phyloP scores from a whole-genome alignment of 2,329 filamentous ascomycete genomes.

The Penicillium thymicola region DNA sequence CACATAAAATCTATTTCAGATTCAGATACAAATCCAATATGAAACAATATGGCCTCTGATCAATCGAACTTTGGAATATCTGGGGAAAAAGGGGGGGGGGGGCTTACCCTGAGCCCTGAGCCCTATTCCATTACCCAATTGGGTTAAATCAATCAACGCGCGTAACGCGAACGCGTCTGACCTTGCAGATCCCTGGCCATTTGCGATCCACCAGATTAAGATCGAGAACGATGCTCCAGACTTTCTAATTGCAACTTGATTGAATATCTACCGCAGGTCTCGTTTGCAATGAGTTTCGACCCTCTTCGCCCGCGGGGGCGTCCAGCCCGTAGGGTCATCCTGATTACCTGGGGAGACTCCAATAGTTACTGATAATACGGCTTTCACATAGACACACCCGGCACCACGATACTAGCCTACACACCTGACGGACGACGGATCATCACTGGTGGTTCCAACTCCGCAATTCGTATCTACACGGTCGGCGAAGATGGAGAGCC shows the following conservation, averaged over 20 bases:
- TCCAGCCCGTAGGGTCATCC: conserved; percentile 47
- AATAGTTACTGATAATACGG: conserved; percentile 7
- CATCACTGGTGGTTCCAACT: conserved; percentile 89
- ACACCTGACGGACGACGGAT: conserved; percentile 83
- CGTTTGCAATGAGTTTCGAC: conserved; percentile 35
- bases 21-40: neutral
- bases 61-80: neutral
- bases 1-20: neutral
- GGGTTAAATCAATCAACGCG: conserved; percentile 25
- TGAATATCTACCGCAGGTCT: neutral
- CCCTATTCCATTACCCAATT: conserved; percentile 24
- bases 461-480: conserved; percentile 87
- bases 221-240: conserved; percentile 12
- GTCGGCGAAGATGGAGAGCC: conserved; percentile 92
- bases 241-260: conserved; percentile 3
- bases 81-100: neutral
- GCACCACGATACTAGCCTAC: conserved; percentile 82
- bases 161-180: conserved; percentile 29
- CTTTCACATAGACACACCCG: conserved; percentile 64
- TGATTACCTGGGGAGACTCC: neutral
- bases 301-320: conserved; percentile 38
- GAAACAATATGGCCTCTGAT: neutral
- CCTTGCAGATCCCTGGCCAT: conserved; percentile 4
- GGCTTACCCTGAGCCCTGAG: conserved; percentile 34
- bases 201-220: conserved; percentile 8